Percentiles rank a stretch among this genome's conserved stretches.
These are phyloP conservation scores for Gastrolobium villosum DNA, from an alignment of 306 rosid species.

Conservation along the genomic window DNA sequence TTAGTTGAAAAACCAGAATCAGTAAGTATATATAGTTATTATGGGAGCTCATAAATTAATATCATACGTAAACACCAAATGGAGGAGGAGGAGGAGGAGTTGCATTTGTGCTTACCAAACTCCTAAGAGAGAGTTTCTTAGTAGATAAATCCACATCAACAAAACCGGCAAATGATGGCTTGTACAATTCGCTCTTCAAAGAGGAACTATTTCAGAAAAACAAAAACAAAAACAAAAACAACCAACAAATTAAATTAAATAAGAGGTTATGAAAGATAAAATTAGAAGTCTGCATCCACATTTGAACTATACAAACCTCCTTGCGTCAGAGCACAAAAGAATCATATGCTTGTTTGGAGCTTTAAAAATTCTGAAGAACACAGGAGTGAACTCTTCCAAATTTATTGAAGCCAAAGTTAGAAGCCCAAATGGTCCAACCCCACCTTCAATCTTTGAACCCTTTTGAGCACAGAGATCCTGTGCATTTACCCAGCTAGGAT, in stretches of 20 bases:
- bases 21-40: neutral
- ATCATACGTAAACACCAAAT: neutral
- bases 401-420: conserved; percentile 77
- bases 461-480: conserved; percentile 61
- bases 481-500: conserved; percentile 78
- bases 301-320: conserved; percentile 56
- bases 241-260: neutral
- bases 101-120: conserved; percentile 67
- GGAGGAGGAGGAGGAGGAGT: neutral
- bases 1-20: neutral
- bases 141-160: conserved; percentile 66
- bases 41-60: neutral
- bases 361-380: conserved; percentile 84
- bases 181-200: conserved; percentile 52
- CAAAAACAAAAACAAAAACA: neutral
- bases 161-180: conserved; percentile 89
- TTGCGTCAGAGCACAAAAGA: conserved; percentile 90
- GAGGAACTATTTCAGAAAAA: conserved; percentile 63
- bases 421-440: conserved; percentile 95
- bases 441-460: conserved; percentile 70
- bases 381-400: conserved; percentile 83
- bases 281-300: neutral
- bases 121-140: conserved; percentile 76
- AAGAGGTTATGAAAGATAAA: neutral
- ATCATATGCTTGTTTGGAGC: conserved; percentile 62